Conservation (phyloP, 2,329 filamentous ascomycete genomes). For the Colletotrichum graminicola region DNA sequence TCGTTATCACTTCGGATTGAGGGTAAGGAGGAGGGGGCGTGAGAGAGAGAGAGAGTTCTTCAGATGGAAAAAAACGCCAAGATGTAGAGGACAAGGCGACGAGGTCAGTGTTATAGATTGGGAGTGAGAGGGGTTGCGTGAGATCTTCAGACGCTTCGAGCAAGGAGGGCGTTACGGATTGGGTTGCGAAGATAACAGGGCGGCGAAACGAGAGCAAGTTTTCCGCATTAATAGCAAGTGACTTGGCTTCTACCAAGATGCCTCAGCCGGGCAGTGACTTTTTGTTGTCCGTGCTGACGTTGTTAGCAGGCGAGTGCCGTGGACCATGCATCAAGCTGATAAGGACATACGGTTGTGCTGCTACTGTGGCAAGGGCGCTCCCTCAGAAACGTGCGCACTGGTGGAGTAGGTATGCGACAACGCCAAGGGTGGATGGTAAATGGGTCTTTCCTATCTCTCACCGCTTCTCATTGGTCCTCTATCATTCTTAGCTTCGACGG, state of each 20-base stretch:
- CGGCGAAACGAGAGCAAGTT: conserved; percentile 40
- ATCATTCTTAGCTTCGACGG: neutral
- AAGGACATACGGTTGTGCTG: conserved; percentile 11
- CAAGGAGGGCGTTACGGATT: conserved; percentile 31
- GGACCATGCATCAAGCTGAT: neutral
- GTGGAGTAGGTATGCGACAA: conserved; percentile 31
- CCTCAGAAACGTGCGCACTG: conserved; percentile 18
- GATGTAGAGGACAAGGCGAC: conserved; percentile 14
- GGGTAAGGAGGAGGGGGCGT: neutral
- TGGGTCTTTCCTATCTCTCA: neutral
- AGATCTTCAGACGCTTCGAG: conserved; percentile 42
- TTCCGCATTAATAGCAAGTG: conserved; percentile 37
- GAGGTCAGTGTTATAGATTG: conserved; percentile 34
- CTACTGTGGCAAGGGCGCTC: conserved; percentile 17
- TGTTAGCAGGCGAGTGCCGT: conserved; percentile 10
- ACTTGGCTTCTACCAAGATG: conserved; percentile 37
- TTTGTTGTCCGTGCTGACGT: conserved; percentile 22
- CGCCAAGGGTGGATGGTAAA: conserved; percentile 27
- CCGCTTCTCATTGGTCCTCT: conserved; percentile 13
- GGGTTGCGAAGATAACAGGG: conserved; percentile 22
- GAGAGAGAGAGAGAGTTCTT: conserved; percentile 4
- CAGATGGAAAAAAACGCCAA: neutral
- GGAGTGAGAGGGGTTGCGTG: conserved; percentile 42
- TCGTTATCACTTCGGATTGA: conserved; percentile 3
- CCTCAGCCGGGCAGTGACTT: conserved; percentile 32